These are phyloP conservation scores for Aquilaria malaccensis DNA, from an alignment of 345 rosid species.

Conservation along the genomic window DNA sequence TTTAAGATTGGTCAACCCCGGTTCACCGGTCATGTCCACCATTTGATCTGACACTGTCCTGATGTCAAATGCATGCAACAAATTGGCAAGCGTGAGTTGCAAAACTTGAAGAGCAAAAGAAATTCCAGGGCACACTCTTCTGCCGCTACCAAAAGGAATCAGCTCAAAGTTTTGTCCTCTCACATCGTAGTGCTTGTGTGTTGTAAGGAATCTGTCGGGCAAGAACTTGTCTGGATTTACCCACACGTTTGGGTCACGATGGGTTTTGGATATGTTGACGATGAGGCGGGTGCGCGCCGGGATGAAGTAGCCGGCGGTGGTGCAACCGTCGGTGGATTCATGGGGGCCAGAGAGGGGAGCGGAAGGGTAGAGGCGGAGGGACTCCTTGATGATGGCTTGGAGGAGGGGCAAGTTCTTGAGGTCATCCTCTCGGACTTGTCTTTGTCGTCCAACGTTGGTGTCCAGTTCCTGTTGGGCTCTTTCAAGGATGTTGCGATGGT, in stretches of 20 bases:
- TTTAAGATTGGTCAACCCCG: conserved; percentile 20
- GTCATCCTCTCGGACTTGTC: conserved; percentile 18
- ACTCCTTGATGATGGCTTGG: conserved; percentile 30
- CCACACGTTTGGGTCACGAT: conserved; percentile 26
- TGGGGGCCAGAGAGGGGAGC: conserved; percentile 22
- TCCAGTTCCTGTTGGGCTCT: conserved; percentile 18
- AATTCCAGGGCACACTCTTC: conserved; percentile 31
- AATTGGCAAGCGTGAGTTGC: conserved; percentile 20
- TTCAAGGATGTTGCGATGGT: conserved; percentile 1
- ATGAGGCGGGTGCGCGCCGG: conserved; percentile 21
- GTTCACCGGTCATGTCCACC: conserved; percentile 18
- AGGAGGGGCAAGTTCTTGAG: conserved; percentile 18
- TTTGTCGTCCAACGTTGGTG: conserved; percentile 13
- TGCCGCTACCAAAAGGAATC: conserved; percentile 33
- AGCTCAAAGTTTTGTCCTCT: conserved; percentile 21
- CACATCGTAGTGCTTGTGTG: conserved; percentile 12
- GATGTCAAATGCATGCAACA: conserved; percentile 29
- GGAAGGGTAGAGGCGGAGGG: conserved; percentile 23
- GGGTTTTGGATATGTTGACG: conserved; percentile 14
- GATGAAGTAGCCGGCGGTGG: conserved; percentile 18
- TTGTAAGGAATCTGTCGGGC: conserved; percentile 30
- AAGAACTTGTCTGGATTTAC: conserved; percentile 20
- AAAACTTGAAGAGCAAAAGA: conserved; percentile 14
- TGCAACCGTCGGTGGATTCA: conserved; percentile 17
- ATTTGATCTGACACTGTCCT: not conserved